Conservation (phyloP, 2,329 filamentous ascomycete genomes). For the Chalaropsis thielavioides region DNA sequence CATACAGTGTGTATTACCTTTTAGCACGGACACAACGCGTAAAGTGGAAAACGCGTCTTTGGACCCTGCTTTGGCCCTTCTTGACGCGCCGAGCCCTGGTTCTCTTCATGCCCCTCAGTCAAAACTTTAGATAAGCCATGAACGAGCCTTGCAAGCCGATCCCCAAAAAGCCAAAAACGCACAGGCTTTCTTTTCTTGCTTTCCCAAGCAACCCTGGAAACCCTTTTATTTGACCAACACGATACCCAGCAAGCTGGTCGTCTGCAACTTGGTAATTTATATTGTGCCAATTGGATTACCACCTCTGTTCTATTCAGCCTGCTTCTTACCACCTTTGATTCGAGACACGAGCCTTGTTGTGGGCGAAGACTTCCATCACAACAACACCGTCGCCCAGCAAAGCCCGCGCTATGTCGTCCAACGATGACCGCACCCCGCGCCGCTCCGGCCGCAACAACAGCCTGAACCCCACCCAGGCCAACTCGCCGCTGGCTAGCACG, state of each 20-base stretch:
- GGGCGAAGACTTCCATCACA: not conserved
- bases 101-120: constrained; percentile 7
- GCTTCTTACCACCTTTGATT: not conserved
- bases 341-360: not conserved
- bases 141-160: not conserved
- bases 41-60: constrained; percentile 12
- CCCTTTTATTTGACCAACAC: not conserved
- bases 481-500: constrained; percentile 8
- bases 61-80: constrained; percentile 12
- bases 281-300: not conserved
- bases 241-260: not conserved
- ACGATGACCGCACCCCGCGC: constrained; percentile 15
- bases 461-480: constrained; percentile 7
- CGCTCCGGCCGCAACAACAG: constrained; percentile 9
- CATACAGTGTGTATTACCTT: not conserved
- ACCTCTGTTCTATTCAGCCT: not conserved
- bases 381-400: not conserved
- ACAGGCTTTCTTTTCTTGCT: not conserved
- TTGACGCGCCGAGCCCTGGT: constrained; percentile 7
- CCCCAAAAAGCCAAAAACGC: not conserved
- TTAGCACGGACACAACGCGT: not conserved
- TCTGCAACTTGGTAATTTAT: not conserved
- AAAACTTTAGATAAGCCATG: not conserved
- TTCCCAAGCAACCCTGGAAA: not conserved
- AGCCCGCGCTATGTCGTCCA: constrained; percentile 8